Evolutionary conservation across 441 rosid genomes (phyloP).

Genomic region (Populus hybrid): DNA sequence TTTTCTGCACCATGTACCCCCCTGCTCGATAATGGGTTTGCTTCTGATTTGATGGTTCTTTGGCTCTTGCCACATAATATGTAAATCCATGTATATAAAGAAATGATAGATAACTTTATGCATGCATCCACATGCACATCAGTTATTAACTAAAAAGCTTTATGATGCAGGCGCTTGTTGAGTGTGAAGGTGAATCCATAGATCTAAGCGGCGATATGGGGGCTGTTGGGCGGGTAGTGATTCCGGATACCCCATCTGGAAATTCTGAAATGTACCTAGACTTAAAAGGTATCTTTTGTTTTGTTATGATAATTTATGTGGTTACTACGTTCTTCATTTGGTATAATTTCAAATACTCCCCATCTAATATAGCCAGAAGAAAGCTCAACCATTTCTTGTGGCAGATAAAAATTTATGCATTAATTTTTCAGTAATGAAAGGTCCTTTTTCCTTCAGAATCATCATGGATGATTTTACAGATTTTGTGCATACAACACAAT

Average conservation of each 20-base stretch:
- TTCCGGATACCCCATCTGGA: conserved; percentile 53
- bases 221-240: conserved; percentile 83
- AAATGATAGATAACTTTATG: neutral
- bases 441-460: neutral
- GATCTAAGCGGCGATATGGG: conserved; percentile 98
- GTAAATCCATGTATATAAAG: neutral
- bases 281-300: conserved; percentile 62
- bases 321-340: neutral
- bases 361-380: conserved; percentile 2
- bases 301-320: conserved; percentile 11
- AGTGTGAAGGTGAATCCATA: conserved; percentile 94
- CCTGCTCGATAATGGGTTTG: neutral
- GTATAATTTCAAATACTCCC: conserved; percentile 8
- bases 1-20: neutral
- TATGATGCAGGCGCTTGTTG: conserved; percentile 73
- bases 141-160: conserved; percentile 19
- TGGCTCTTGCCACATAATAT: neutral
- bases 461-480: neutral
- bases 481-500: neutral
- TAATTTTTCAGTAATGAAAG: neutral
- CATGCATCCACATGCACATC: neutral
- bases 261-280: conserved; percentile 70
- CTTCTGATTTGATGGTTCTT: neutral
- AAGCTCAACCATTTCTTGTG: neutral
- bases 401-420: neutral